Evolutionary conservation across 2,329 filamentous ascomycete genomes (phyloP).

Genomic region (Aureobasidium sp.): DNA sequence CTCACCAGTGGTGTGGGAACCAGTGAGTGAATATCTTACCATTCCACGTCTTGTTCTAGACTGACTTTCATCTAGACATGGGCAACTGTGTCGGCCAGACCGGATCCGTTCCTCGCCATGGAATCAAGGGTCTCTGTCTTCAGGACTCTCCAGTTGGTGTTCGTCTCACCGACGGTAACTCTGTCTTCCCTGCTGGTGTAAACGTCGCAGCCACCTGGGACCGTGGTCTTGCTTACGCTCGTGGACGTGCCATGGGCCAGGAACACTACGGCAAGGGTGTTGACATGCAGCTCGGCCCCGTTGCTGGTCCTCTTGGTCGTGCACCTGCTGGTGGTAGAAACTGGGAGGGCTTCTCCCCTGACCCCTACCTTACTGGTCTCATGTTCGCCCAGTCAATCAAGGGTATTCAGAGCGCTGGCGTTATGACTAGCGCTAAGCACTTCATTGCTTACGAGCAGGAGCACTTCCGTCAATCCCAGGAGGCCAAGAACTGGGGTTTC

Average conservation of each 20-base stretch:
- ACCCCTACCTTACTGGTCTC: slow-evolving; percentile 37
- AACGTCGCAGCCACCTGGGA: slow-evolving; percentile 30
- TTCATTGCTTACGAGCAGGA: slow-evolving; percentile 56
- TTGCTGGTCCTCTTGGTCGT: slow-evolving; percentile 36
- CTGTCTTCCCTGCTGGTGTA: slow-evolving; percentile 28
- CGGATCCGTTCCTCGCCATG: slow-evolving; percentile 25
- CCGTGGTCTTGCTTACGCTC: slow-evolving; percentile 35
- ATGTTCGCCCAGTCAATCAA: slow-evolving; percentile 32
- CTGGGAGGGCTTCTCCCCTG: slow-evolving; percentile 33
- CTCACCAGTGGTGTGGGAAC: slow-evolving; percentile 24
- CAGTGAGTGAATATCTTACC: neutral
- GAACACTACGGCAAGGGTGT: slow-evolving; percentile 26
- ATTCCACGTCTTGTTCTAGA: neutral
- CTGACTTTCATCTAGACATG: neutral
- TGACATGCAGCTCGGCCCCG: slow-evolving; percentile 36
- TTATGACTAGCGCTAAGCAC: slow-evolving; percentile 41
- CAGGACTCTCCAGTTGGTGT: slow-evolving; percentile 29
- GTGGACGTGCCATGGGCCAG: slow-evolving; percentile 28
- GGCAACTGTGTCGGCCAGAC: slow-evolving; percentile 28
- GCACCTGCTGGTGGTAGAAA: slow-evolving; percentile 34
- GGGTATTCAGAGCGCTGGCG: slow-evolving; percentile 33
- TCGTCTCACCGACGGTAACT: slow-evolving; percentile 18
- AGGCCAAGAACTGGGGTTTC: slow-evolving; percentile 27
- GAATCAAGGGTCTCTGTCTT: slow-evolving; percentile 29
- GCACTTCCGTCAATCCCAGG: slow-evolving; percentile 28